A percentile compares a stretch with the other conserved stretches of the same genome.
Evolutionary conservation across 345 rosid species (phyloP).

Genomic region (Brassica incana): DNA sequence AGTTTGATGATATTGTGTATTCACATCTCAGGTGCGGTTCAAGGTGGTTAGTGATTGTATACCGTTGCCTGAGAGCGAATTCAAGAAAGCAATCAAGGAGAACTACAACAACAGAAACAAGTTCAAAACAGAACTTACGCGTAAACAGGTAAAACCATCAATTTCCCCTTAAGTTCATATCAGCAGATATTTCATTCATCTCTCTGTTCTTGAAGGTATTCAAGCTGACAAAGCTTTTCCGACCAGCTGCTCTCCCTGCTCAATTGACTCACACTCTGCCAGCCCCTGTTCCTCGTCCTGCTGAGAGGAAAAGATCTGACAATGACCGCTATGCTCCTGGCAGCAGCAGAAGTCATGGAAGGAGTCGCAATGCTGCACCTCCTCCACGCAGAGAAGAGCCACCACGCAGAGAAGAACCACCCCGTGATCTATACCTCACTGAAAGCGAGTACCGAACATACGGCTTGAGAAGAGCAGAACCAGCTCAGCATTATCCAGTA

Average conservation of each 20-base stretch:
- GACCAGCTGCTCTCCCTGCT: conserved; percentile 49
- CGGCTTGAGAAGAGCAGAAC: conserved; percentile 61
- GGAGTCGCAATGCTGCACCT: conserved; percentile 35
- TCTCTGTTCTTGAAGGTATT: conserved; percentile 50
- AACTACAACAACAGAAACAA: conserved; percentile 63
- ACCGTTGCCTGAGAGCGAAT: conserved; percentile 74
- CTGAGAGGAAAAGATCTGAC: conserved; percentile 39
- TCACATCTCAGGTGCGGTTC: conserved; percentile 69
- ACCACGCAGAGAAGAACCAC: conserved; percentile 58
- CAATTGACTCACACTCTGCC: conserved; percentile 36
- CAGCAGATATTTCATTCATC: conserved; percentile 18
- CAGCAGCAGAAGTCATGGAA: conserved; percentile 20
- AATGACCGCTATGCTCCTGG: conserved; percentile 40
- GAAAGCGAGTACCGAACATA: conserved; percentile 72
- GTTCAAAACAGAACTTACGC: conserved; percentile 73
- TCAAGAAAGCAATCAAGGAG: conserved; percentile 79
- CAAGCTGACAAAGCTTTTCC: conserved; percentile 71
- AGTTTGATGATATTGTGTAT: conserved; percentile 25
- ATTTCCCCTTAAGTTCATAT: conserved; percentile 20
- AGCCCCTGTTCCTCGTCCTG: conserved; percentile 34
- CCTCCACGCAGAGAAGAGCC: conserved; percentile 30
- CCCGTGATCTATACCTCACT: conserved; percentile 51
- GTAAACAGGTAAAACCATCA: conserved; percentile 51
- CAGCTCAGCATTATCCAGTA: conserved; percentile 37
- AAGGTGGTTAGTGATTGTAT: conserved; percentile 56